Conservation (phyloP, 2,329 filamentous ascomycete species). For the Orbilia brochopaga region DNA sequence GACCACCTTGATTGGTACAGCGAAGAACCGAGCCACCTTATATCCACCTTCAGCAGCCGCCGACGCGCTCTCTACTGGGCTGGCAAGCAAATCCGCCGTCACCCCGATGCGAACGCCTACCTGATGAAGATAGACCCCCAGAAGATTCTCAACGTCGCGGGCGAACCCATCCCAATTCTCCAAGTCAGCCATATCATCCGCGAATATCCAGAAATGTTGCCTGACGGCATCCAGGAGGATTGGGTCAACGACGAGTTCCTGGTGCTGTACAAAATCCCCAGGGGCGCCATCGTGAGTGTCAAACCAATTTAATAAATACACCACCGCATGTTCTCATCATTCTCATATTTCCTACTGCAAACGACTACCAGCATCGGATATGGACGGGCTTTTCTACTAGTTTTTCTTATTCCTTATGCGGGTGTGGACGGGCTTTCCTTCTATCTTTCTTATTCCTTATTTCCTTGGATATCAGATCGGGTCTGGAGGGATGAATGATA, state of each 20-base stretch:
- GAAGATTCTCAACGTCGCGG: constrained; percentile 4
- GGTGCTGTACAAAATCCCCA: constrained; percentile 27
- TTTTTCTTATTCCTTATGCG: too few relatives aligned
- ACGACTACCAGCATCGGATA: too few relatives aligned
- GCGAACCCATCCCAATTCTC: not conserved
- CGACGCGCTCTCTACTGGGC: constrained; percentile 17
- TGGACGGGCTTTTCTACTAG: too few relatives aligned
- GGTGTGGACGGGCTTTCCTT: too few relatives aligned
- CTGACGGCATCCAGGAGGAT: not conserved
- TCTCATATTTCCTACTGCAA: too few relatives aligned
- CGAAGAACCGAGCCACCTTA: not conserved
- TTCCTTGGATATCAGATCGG: too few relatives aligned
- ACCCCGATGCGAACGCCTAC: not conserved
- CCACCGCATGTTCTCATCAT: too few relatives aligned
- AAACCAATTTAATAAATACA: too few relatives aligned
- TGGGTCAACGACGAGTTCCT: constrained; percentile 19
- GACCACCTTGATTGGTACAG: constrained; percentile 18
- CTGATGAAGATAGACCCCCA: constrained; percentile 20
- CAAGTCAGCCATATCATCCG: constrained; percentile 4
- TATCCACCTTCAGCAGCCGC: constrained; percentile 21
- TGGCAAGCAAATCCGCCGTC: not conserved
- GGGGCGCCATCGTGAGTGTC: constrained; percentile 3
- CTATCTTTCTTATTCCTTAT: too few relatives aligned
- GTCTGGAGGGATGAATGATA: too few relatives aligned
- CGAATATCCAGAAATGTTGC: constrained; percentile 7